phyloP scores from a whole-genome alignment of 2,329 filamentous ascomycete species.

The Pleoardoris graminearum region DNA sequence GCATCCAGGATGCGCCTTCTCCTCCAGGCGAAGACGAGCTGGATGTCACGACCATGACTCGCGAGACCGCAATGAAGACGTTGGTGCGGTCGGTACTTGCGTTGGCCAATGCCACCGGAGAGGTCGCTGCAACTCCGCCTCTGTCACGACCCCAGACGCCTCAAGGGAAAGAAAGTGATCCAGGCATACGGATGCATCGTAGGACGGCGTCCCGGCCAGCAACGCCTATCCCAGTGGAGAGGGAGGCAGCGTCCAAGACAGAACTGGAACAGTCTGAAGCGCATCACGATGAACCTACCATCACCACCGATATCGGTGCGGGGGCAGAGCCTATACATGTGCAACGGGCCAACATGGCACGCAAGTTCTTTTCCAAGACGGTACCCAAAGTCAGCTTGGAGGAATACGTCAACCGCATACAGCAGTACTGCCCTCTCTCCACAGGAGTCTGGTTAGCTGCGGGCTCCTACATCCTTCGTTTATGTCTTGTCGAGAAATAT shows the following conservation, averaged over 20 bases:
- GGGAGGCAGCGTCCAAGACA: constrained; percentile 45
- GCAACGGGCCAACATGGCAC: constrained; percentile 82
- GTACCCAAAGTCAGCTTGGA: constrained; percentile 80
- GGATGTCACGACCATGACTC: constrained; percentile 73
- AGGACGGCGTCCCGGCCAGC: constrained; percentile 44
- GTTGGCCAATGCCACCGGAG: constrained; percentile 72
- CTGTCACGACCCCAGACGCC: constrained; percentile 66
- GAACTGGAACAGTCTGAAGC: constrained; percentile 56
- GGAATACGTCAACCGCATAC: constrained; percentile 83
- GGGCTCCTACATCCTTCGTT: constrained; percentile 81
- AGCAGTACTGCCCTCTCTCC: constrained; percentile 90
- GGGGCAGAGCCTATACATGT: constrained; percentile 73
- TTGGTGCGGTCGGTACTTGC: constrained; percentile 64
- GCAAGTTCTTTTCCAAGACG: constrained; percentile 90
- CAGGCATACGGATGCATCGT: constrained; percentile 32
- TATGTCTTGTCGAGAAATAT: constrained; percentile 72
- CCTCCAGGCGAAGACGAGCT: constrained; percentile 52
- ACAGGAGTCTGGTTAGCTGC: constrained; percentile 91
- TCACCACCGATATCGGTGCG: constrained; percentile 55
- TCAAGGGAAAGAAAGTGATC: constrained; percentile 33
- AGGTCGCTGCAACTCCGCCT: constrained; percentile 79
- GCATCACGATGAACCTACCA: constrained; percentile 52
- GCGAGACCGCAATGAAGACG: constrained; percentile 75
- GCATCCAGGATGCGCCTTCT: constrained; percentile 42
- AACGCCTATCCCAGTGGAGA: constrained; percentile 46